phyloP scores from a whole-genome alignment of 352 stramenopile species.

The Peronospora destructor region DNA sequence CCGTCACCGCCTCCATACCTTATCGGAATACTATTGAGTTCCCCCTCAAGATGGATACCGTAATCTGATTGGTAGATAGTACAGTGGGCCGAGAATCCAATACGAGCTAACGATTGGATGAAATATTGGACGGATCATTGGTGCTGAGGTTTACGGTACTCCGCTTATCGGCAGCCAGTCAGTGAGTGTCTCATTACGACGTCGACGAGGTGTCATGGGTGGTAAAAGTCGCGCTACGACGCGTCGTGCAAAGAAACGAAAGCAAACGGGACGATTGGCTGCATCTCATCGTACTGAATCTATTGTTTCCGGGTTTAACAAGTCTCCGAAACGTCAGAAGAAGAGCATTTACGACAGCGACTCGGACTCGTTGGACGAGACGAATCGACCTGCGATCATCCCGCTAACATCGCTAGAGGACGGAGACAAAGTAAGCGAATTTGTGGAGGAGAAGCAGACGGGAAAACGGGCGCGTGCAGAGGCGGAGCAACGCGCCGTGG shows the following conservation, averaged over 20 bases:
- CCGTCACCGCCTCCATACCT: conserved; percentile 33
- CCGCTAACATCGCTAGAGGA: conserved; percentile 65
- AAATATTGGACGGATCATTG: background rate
- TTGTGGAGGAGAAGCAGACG: conserved; percentile 30
- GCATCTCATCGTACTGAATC: background rate
- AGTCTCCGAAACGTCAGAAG: conserved; percentile 12
- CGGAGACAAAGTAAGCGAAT: conserved; percentile 52
- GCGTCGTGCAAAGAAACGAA: conserved; percentile 40
- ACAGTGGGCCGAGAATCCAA: no score
- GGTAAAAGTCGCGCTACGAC: conserved; percentile 35
- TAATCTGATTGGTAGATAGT: conserved; percentile 14
- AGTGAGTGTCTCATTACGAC: conserved; percentile 1
- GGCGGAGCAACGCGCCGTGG: conserved; percentile 45
- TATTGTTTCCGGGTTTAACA: background rate
- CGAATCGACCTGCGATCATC: conserved; percentile 29
- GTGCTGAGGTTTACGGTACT: no score
- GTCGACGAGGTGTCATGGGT: conserved; percentile 22
- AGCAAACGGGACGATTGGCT: conserved; percentile 11
- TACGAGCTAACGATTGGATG: background rate
- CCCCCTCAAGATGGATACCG: conserved; percentile 5
- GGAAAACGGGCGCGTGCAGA: conserved; percentile 52
- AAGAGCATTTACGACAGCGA: conserved; percentile 34
- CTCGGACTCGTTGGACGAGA: conserved; percentile 37
- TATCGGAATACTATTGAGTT: conserved; percentile 6
- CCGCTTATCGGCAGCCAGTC: conserved; percentile 8